Percentiles rank a stretch among this genome's conserved stretches.
Conservation (phyloP, 2,329 filamentous ascomycete genomes). For the Teratosphaeria zuluensis region DNA sequence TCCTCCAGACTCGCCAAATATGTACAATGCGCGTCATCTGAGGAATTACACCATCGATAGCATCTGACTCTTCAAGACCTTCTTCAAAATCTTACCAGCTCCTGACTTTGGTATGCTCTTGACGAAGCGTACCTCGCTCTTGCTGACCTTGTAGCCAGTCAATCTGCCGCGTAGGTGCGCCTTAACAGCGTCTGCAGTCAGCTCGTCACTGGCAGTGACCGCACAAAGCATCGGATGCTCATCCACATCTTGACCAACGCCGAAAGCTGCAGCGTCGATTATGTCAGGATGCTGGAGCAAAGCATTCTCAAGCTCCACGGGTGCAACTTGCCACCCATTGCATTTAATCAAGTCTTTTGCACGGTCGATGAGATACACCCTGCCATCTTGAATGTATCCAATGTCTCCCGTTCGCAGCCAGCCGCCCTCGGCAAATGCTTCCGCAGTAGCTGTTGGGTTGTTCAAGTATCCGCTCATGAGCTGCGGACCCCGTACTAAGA, state of each 20-base stretch:
- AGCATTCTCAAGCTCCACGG: conserved; percentile 24
- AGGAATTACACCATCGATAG: not conserved
- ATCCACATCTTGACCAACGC: conserved; percentile 4
- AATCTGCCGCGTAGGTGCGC: conserved; percentile 20
- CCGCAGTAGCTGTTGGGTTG: conserved; percentile 18
- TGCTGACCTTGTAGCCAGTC: conserved; percentile 26
- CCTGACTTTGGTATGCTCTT: conserved; percentile 61
- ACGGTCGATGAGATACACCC: conserved; percentile 25
- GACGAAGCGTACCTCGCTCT: conserved; percentile 40
- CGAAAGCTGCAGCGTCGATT: conserved; percentile 20
- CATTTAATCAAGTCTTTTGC: conserved; percentile 29
- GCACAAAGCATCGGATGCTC: conserved; percentile 8
- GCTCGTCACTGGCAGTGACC: not conserved
- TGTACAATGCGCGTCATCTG: not conserved
- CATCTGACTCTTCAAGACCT: conserved; percentile 36
- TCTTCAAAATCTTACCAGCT: conserved; percentile 60
- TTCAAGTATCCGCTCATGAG: conserved; percentile 33
- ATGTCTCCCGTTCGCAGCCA: conserved; percentile 87
- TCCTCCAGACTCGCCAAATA: not conserved
- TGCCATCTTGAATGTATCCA: conserved; percentile 20
- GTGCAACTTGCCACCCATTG: conserved; percentile 26
- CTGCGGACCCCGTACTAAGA: conserved; percentile 30
- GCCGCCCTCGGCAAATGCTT: conserved; percentile 35
- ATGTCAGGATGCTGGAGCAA: conserved; percentile 17
- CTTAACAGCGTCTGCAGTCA: conserved; percentile 18